Conservation (phyloP, 169 alveolate species). For the Plasmodium fragile region DNA sequence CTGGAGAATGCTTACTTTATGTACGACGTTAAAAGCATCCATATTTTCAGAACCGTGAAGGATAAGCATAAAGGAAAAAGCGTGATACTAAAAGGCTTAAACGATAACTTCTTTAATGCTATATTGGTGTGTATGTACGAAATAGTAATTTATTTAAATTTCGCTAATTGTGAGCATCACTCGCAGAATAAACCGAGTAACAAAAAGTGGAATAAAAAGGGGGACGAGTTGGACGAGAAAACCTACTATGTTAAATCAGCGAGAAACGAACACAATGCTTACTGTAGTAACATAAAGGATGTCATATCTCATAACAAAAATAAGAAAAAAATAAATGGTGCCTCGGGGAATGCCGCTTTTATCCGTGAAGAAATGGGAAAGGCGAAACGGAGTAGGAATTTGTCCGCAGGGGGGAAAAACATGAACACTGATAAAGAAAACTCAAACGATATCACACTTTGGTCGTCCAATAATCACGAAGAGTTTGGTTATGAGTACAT, state of each 20-base stretch:
- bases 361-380: not conserved
- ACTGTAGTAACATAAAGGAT: slow-evolving; percentile 35
- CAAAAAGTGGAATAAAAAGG: slow-evolving; percentile 5
- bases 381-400: not conserved
- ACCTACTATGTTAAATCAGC: slow-evolving; percentile 61
- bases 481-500: slow-evolving; percentile 48
- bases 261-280: slow-evolving; percentile 47
- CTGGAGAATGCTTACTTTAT: slow-evolving; percentile 29
- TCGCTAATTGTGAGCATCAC: not conserved
- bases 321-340: slow-evolving; percentile 15
- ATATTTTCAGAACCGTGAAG: slow-evolving; percentile 16
- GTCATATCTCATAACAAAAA: slow-evolving; percentile 36
- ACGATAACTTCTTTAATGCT: slow-evolving; percentile 58
- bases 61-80: slow-evolving; percentile 20
- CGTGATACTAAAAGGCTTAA: slow-evolving; percentile 34
- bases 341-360: not conserved
- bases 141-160: slow-evolving; percentile 31
- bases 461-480: slow-evolving; percentile 52
- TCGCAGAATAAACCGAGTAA: slow-evolving; percentile 4
- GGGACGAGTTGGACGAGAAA: slow-evolving; percentile 6
- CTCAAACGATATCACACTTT: not conserved
- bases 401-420: not conserved
- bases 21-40: slow-evolving; percentile 51
- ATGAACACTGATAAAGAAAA: not conserved
- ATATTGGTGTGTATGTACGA: slow-evolving; percentile 70